A percentile compares a stretch with the other conserved stretches of the same genome.
These are phyloP conservation scores for Picochlorum sp. DNA, from an alignment of 139 green algal species.

Conservation along the genomic window DNA sequence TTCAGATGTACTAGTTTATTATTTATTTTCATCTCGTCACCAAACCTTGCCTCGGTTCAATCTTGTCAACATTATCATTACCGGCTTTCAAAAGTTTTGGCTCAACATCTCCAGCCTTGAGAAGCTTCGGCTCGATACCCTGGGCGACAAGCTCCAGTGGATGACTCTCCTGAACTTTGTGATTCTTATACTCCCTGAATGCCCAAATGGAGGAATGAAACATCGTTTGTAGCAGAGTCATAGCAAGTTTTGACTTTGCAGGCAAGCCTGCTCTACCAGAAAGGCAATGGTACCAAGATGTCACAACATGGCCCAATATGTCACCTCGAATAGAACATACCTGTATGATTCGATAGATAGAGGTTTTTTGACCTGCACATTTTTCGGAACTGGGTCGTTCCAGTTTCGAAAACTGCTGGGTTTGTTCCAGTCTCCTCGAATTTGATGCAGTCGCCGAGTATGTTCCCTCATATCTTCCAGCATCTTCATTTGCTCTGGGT, in stretches of 20 bases:
- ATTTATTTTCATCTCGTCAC: no score
- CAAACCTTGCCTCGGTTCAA: background rate
- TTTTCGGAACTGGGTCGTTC: slow-evolving; percentile 9
- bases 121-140: background rate
- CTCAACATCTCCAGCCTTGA: no score
- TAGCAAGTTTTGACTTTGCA: no score
- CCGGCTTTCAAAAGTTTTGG: no score
- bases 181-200: slow-evolving; percentile 8
- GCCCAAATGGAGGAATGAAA: background rate
- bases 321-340: background rate
- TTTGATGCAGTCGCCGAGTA: slow-evolving; percentile 8
- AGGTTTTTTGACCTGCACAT: background rate
- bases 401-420: slow-evolving; percentile 9
- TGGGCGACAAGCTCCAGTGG: background rate
- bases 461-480: slow-evolving; percentile 19
- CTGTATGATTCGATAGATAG: slow-evolving; percentile 1
- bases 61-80: background rate
- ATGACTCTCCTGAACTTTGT: slow-evolving; percentile 1
- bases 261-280: no score
- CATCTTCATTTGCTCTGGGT: slow-evolving; percentile 12
- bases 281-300: background rate
- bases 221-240: no score
- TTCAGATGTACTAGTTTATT: no score
- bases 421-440: slow-evolving; percentile 17
- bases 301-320: background rate